Base-by-base conservation (phyloP, 2,329 filamentous ascomycete species). In the Geosmithia flava region DNA sequence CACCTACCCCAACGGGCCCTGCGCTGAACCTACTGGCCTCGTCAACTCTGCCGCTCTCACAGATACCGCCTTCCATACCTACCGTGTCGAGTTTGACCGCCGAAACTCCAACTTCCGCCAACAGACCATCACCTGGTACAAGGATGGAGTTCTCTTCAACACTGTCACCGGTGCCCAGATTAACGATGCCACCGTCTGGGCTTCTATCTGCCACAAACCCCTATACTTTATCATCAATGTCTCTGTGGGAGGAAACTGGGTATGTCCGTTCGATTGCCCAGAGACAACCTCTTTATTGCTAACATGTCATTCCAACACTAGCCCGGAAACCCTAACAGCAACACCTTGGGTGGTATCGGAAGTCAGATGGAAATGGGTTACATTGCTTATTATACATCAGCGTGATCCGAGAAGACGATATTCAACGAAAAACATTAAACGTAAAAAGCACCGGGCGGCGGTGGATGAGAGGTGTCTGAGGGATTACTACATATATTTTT, bases 221-320 rank as follows among this genome's bases (percentile, higher is more conserved):
- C 54, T 75, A 56, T 76, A 68, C 53, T 57, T 78, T 46, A 69
- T 79, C 48, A 58, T 80, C 47, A 78, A 80, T 51, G 62, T 79
- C 5, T 75, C 76, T 44, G 69, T 79, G 29, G 75, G 75, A 10
- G 75, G 75, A 23, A 61, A 68, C 54, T 72, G 62, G 70, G 74
- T 73, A 63, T 59, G 72, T 68, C n/a, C n/a, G n/a, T n/a, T 43
- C 7, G 20, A 27, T 49, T 42, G 40, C 43, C 20, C 19, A 27
- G 10, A 7, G n/a, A 3, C 16, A 19, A 10, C 29, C 27, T 33
- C n/a, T 51, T 4, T 30, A 37, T 41, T 43, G 10, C 20, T 43
- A 43, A 13, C 27, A 17, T 29, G 13, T 30, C 3, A 43, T 30
- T 30, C 29, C 5, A 42, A 51, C 29, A n/a, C n/a, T 55, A 74